phyloP scores from a whole-genome alignment of 2,329 filamentous ascomycete species.

The Sclerotinia subarctica region DNA sequence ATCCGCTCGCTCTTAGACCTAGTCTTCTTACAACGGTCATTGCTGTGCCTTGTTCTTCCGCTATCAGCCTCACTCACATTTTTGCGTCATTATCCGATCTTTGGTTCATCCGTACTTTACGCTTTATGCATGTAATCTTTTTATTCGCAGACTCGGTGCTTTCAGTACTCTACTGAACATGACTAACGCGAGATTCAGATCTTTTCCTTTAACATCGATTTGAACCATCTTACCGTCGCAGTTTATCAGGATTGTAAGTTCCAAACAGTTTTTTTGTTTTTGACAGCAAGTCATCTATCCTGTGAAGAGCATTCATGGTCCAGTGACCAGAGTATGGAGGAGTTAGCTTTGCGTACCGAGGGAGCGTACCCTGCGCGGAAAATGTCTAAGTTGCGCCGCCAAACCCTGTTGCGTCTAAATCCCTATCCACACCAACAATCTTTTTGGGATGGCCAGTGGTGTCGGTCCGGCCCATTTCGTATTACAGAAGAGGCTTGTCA shows the following conservation, averaged over 20 bases:
- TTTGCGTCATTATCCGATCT: conserved; percentile 14
- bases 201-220: background rate
- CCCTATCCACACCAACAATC: conserved; percentile 17
- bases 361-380: conserved; percentile 6
- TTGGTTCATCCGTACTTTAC: conserved; percentile 8
- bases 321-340: conserved; percentile 11
- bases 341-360: background rate
- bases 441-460: conserved; percentile 6
- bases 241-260: conserved; percentile 16
- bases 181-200: conserved; percentile 12
- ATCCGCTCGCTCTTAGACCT: conserved; percentile 33
- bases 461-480: conserved; percentile 30
- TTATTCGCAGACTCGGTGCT: conserved; percentile 4
- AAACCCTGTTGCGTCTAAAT: conserved; percentile 24
- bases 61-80: conserved; percentile 15
- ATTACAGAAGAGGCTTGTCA: conserved; percentile 24
- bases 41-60: conserved; percentile 18
- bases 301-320: background rate
- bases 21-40: conserved; percentile 31
- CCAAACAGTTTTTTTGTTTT: background rate
- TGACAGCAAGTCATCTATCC: background rate
- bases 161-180: background rate
- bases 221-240: background rate
- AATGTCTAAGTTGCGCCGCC: conserved; percentile 24
- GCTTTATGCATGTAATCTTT: conserved; percentile 13